A percentile compares a stretch with the other conserved stretches of the same genome.
phyloP scores from a whole-genome alignment of 495 filamentous ascomycete genomes.

The Trichoderma virens region DNA sequence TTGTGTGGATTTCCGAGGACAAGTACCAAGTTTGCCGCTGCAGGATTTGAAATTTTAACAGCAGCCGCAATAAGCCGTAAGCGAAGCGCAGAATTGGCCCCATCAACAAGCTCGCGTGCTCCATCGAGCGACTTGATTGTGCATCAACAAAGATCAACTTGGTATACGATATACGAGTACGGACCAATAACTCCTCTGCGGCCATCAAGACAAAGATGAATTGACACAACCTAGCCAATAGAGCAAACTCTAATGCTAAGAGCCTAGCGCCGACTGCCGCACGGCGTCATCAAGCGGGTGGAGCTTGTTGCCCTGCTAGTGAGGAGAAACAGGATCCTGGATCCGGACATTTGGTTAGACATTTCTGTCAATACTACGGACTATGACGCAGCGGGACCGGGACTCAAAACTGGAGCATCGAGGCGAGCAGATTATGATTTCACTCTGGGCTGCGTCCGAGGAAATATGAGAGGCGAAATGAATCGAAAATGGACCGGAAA shows the following conservation, averaged over 20 bases:
- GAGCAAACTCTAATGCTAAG: neutral
- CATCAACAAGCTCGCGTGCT: neutral
- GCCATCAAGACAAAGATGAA: neutral
- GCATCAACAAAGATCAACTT: too few relatives aligned
- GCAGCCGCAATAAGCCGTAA: neutral
- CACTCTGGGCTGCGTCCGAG: neutral
- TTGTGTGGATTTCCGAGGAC: neutral
- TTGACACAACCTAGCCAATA: neutral
- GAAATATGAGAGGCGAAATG: neutral
- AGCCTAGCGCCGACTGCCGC: neutral
- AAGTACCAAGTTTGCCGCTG: neutral
- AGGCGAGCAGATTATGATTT: neutral
- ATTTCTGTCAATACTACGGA: neutral
- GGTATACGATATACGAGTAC: too few relatives aligned
- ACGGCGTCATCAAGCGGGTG: neutral
- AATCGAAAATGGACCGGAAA: conserved; percentile 2
- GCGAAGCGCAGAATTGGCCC: neutral
- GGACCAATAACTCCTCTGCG: too few relatives aligned
- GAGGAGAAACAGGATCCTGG: neutral
- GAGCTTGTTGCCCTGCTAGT: neutral
- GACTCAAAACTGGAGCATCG: neutral
- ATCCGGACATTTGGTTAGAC: neutral
- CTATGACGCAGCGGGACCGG: neutral
- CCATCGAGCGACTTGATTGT: neutral
- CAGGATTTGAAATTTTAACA: neutral